Conservation (phyloP, 2,329 filamentous ascomycete genomes). For the Drechslera avenae region DNA sequence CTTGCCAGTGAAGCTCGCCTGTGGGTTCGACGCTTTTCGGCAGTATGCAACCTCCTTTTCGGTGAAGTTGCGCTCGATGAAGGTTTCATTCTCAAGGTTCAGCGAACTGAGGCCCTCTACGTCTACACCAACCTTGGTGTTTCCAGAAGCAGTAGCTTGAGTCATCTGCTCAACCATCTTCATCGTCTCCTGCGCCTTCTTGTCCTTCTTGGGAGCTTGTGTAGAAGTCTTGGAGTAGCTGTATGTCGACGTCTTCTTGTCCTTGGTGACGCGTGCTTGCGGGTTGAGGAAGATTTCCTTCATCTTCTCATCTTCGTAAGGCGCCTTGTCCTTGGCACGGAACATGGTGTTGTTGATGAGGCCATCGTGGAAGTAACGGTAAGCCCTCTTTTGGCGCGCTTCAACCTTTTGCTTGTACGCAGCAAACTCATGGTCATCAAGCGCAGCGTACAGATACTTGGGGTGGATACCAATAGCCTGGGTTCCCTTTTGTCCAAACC, state of each 20-base stretch:
- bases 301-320: conserved; percentile 88
- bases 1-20: conserved; percentile 89
- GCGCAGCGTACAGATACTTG: conserved; percentile 92
- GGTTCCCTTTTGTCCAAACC: conserved; percentile 98
- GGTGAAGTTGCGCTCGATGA: conserved; percentile 95
- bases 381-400: conserved; percentile 95
- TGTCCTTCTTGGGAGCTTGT: conserved; percentile 67
- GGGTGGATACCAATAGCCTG: conserved; percentile 97
- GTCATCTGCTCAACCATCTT: conserved; percentile 80
- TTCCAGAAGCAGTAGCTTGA: conserved; percentile 61
- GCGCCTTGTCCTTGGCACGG: conserved; percentile 89
- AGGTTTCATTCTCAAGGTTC: conserved; percentile 93
- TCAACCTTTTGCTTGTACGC: conserved; percentile 88
- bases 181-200: conserved; percentile 65
- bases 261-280: conserved; percentile 78
- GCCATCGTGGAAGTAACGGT: conserved; percentile 97
- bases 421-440: conserved; percentile 82
- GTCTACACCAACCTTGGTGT: conserved; percentile 88
- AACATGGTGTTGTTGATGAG: conserved; percentile 98
- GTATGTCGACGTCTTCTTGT: conserved; percentile 85
- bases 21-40: conserved; percentile 74
- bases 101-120: conserved; percentile 87
- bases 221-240: conserved; percentile 64
- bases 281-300: conserved; percentile 91
- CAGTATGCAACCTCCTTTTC: conserved; percentile 84